Evolutionary conservation across 1,139 yeast species (phyloP).

Genomic region (Lodderomyces theae): DNA sequence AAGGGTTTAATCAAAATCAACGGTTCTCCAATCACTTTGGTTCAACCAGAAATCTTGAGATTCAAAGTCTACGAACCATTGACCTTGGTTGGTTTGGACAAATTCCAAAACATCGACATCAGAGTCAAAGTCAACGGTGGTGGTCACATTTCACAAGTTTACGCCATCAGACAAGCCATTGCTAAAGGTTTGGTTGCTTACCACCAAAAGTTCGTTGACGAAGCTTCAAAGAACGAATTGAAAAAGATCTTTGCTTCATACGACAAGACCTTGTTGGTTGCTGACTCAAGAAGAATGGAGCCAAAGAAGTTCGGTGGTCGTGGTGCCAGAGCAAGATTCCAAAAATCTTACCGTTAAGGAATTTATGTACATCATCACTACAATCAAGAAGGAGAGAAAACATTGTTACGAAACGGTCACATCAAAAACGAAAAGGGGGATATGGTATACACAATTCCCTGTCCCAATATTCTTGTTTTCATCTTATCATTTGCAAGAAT

Average conservation of each 20-base stretch:
- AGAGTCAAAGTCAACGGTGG: slow-evolving; percentile 99
- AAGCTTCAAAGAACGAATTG: slow-evolving; percentile 98
- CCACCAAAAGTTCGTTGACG: slow-evolving; percentile 99
- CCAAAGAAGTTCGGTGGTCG: slow-evolving; percentile 99
- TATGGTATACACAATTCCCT: no score
- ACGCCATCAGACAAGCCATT: slow-evolving; percentile 99
- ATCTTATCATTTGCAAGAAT: slow-evolving; percentile 6
- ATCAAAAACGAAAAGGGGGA: background rate
- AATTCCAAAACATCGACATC: slow-evolving; percentile 97
- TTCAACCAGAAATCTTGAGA: slow-evolving; percentile 98
- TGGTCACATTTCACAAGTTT: slow-evolving; percentile 99
- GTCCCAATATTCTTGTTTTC: slow-evolving; percentile 4
- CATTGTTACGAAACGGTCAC: background rate
- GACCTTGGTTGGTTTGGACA: slow-evolving; percentile 97
- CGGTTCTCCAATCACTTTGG: slow-evolving; percentile 99
- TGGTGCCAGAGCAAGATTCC: slow-evolving; percentile 99
- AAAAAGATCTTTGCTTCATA: slow-evolving; percentile 96
- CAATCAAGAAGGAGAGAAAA: slow-evolving; percentile 4
- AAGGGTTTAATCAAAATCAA: slow-evolving; percentile 98
- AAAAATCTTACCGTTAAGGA: slow-evolving; percentile 98
- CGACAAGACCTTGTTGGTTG: slow-evolving; percentile 99
- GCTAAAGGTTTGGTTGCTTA: slow-evolving; percentile 99
- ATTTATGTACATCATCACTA: slow-evolving; percentile 9
- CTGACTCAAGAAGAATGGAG: slow-evolving; percentile 99
- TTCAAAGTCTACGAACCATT: slow-evolving; percentile 99